Percentiles rank a stretch among this genome's conserved stretches.
Evolutionary conservation across 805 yeast genomes (phyloP).

Genomic region (Phaffomyces thermotolerans): DNA sequence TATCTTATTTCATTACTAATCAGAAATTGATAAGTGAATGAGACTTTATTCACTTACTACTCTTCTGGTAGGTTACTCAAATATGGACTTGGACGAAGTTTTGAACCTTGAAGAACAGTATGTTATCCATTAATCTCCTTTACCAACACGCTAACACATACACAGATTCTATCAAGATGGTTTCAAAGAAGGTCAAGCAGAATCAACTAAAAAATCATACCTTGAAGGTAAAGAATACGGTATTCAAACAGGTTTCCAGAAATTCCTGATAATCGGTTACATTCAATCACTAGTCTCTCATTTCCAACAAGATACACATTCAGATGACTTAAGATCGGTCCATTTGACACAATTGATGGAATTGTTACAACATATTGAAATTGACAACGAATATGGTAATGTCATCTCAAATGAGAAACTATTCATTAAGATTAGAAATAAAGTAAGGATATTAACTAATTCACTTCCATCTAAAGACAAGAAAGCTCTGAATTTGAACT

Average conservation of each 20-base stretch:
- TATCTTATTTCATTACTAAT: too few species aligned
- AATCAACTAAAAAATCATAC: slow-evolving; percentile 51
- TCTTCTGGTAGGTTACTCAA: too few species aligned
- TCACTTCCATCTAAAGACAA: slow-evolving; percentile 17
- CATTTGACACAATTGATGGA: slow-evolving; percentile 24
- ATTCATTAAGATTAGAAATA: slow-evolving; percentile 51
- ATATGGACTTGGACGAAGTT: slow-evolving; percentile 42
- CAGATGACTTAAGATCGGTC: background rate
- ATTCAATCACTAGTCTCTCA: background rate
- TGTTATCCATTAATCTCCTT: slow-evolving; percentile 1
- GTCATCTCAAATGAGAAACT: slow-evolving; percentile 49
- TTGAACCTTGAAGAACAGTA: slow-evolving; percentile 52
- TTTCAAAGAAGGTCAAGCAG: slow-evolving; percentile 58
- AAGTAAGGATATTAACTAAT: slow-evolving; percentile 45
- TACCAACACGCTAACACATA: background rate
- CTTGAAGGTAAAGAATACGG: slow-evolving; percentile 84
- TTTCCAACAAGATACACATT: background rate
- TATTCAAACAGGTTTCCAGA: slow-evolving; percentile 67
- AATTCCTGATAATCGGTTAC: slow-evolving; percentile 65
- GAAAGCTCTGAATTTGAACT: slow-evolving; percentile 10
- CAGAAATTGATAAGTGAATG: too few species aligned
- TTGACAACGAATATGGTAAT: slow-evolving; percentile 44
- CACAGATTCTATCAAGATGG: slow-evolving; percentile 56
- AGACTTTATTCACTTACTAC: too few species aligned
- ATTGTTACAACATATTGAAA: slow-evolving; percentile 27